Base-by-base conservation (phyloP, 2,329 filamentous ascomycete species). In the Hypoxylon sp. region DNA sequence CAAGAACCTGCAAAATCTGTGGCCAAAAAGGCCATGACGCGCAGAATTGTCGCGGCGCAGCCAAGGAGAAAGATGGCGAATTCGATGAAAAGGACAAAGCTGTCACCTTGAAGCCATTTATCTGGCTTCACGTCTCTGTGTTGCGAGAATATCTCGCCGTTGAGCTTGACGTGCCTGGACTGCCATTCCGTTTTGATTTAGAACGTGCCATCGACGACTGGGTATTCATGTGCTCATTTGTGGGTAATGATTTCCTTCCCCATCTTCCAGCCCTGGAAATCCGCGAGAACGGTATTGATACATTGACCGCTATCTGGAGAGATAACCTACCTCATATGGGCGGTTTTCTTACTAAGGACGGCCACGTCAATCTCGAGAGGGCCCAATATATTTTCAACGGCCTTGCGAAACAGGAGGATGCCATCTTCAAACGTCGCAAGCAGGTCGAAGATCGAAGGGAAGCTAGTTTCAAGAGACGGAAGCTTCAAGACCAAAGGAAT, bases 221-320 rank as follows among this genome's bases (percentile, higher is more conserved):
- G 96, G 93, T 98, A 13, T 98, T 98, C 80, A 96, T 98, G 90
- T 98, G 95, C 82, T 98, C 97, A 83, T 98, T 98, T 79, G 95
- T 98, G 62, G 95, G 95, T 73, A 99, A 99, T 80, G 97, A 99
- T 83, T 99, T 99, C 82, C 83, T 99, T 73, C 96, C 96, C 55
- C 96, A 99, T 85, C 85, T 99, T 65, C 96, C 96, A n/a, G 97
- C 95, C 75, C 86, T 99, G 65, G 96, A 98, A 79, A 98, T 99
- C 79, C 90, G 96, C 67, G 96, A 99, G 77, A 94, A 98, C 78
- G 95, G 95, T 53, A 99, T 99, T 77, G 95, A 99, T 78, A 97
- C 94, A 0, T 85, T 99, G 62, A 97, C 94, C 72, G 91, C 93
- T n/a, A 96, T 99, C 62, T 99, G 97, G 96, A 91, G 93, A 77